phyloP scores from a whole-genome alignment of 2,329 filamentous ascomycete genomes.

The Fusarium multiceps region DNA sequence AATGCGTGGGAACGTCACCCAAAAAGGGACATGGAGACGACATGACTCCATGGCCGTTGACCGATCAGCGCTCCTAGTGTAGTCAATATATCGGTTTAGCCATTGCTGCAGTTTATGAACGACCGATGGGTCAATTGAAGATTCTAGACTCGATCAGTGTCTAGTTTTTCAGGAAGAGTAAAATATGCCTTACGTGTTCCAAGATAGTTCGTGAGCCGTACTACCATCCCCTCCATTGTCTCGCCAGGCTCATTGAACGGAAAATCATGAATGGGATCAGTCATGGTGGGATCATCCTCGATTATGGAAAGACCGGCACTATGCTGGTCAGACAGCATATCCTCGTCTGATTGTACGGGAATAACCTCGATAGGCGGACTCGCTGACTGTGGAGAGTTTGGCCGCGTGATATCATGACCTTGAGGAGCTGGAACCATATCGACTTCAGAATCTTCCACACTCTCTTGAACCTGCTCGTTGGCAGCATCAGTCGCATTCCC shows the following conservation, averaged over 20 bases:
- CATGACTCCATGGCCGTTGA: slow-evolving; percentile 57
- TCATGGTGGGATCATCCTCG: slow-evolving; percentile 34
- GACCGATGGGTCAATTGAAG: slow-evolving; percentile 56
- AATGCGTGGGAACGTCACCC: slow-evolving; percentile 64
- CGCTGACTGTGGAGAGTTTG: slow-evolving; percentile 53
- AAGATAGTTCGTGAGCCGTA: slow-evolving; percentile 54
- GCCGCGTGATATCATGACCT: slow-evolving; percentile 46
- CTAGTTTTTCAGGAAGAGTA: not conserved
- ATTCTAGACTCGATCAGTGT: slow-evolving; percentile 51
- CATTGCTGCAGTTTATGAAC: slow-evolving; percentile 60
- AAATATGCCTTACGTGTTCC: slow-evolving; percentile 44
- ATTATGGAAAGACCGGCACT: slow-evolving; percentile 47
- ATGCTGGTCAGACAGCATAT: slow-evolving; percentile 49
- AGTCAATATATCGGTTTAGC: slow-evolving; percentile 62
- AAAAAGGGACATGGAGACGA: slow-evolving; percentile 60
- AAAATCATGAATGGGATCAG: slow-evolving; percentile 60
- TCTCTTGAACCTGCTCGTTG: slow-evolving; percentile 54
- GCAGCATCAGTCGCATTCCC: not conserved
- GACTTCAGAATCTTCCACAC: slow-evolving; percentile 59
- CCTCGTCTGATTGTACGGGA: slow-evolving; percentile 53
- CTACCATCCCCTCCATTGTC: slow-evolving; percentile 48
- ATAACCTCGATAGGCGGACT: slow-evolving; percentile 61
- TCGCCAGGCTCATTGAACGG: slow-evolving; percentile 56
- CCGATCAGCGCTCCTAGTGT: slow-evolving; percentile 51
- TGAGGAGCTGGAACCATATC: slow-evolving; percentile 48